phyloP scores from a whole-genome alignment of 371 early-diverging fungal genomes.

The Actinomortierella ambigua region DNA sequence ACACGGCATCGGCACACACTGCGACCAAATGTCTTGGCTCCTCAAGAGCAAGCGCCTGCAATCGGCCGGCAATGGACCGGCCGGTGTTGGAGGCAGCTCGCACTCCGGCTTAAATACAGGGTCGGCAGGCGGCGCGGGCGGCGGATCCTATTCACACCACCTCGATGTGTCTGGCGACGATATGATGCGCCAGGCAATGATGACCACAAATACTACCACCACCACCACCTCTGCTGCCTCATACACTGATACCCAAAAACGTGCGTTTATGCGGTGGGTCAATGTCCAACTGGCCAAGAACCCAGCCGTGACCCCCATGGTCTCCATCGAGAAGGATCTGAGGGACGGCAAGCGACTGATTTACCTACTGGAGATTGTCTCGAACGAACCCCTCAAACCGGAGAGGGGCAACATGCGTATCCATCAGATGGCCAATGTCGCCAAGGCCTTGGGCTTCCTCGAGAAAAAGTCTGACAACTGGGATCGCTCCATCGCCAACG shows the following conservation, averaged over 20 bases:
- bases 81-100: conserved; percentile 26
- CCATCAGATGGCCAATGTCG: conserved; percentile 82
- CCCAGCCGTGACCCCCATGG: conserved; percentile 26
- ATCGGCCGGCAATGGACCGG: conserved; percentile 23
- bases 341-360: conserved; percentile 68
- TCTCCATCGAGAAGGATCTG: conserved; percentile 61
- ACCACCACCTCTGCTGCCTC: conserved; percentile 34
- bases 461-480: conserved; percentile 61
- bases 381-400: conserved; percentile 57
- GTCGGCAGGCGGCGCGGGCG: conserved; percentile 1
- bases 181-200: conserved; percentile 34
- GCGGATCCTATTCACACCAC: conserved; percentile 19
- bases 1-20: not conserved
- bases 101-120: conserved; percentile 6
- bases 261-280: conserved; percentile 84
- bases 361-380: conserved; percentile 62
- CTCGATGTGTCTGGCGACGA: conserved; percentile 44
- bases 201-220: too few species aligned
- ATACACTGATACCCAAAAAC: conserved; percentile 67
- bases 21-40: conserved; percentile 39
- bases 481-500: conserved; percentile 71
- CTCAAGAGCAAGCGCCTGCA: conserved; percentile 48
- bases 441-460: conserved; percentile 72
- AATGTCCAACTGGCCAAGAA: conserved; percentile 68
- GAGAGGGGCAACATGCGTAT: conserved; percentile 74